A percentile compares a stretch with the other conserved stretches of the same genome.
phyloP scores from a whole-genome alignment of 345 rosid genomes.

The Clausena lansium region DNA sequence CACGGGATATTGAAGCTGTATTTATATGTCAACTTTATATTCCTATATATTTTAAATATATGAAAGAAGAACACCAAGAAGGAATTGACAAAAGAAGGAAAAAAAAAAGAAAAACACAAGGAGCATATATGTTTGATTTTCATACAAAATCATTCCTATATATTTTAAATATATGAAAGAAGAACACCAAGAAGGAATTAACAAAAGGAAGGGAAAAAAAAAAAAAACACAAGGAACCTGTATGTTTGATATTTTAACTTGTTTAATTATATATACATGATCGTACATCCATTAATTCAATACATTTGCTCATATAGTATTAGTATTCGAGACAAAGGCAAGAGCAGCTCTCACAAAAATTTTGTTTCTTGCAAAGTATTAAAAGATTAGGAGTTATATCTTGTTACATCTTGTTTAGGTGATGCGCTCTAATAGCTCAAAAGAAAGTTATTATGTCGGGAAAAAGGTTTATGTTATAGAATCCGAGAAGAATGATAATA shows the following conservation, averaged over 20 bases:
- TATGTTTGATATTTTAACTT: no score
- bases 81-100: not conserved
- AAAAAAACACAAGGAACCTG: no score
- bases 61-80: not conserved
- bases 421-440: not conserved
- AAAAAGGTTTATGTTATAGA: not conserved
- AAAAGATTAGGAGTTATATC: not conserved
- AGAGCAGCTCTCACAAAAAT: not conserved
- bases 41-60: not conserved
- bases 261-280: not conserved
- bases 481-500: not conserved
- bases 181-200: not conserved
- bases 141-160: not conserved
- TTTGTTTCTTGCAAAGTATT: not conserved
- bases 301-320: not conserved
- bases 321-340: not conserved
- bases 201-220: accelerated
- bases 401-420: not conserved
- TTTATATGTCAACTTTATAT: not conserved
- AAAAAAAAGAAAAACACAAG: no score
- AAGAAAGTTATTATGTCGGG: not conserved
- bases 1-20: not conserved
- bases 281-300: not conserved
- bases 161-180: not conserved
- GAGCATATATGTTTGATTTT: no score